phyloP scores from a whole-genome alignment of 768 basidiomycete species.

The Gymnopilus dilepis region DNA sequence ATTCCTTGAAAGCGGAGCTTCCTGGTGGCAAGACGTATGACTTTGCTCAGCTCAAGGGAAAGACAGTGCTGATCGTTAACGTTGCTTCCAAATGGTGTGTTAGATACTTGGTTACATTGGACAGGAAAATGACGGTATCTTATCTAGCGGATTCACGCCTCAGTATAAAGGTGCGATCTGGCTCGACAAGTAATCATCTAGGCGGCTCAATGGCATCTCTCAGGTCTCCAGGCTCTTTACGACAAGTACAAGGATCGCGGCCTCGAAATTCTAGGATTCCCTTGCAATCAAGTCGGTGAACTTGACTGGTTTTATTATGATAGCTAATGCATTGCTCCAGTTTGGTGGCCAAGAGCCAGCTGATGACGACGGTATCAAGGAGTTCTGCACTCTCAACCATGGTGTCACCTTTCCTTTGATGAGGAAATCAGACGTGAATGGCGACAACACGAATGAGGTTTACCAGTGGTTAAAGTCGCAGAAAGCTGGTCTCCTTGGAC shows the following conservation, averaged over 20 bases:
- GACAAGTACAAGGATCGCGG: constrained; percentile 81
- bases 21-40: constrained; percentile 60
- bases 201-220: constrained; percentile 7
- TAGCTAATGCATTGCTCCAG: constrained; percentile 39
- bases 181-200: too few species aligned
- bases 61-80: constrained; percentile 81
- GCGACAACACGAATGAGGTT: constrained; percentile 80
- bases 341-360: constrained; percentile 89
- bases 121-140: not conserved
- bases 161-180: constrained; percentile 65
- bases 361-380: constrained; percentile 72
- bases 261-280: constrained; percentile 87
- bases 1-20: constrained; percentile 69
- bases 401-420: constrained; percentile 91
- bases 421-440: constrained; percentile 95
- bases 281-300: constrained; percentile 77
- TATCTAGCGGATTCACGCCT: constrained; percentile 77
- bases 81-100: constrained; percentile 75
- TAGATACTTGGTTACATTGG: not conserved
- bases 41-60: constrained; percentile 75
- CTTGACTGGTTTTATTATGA: not conserved
- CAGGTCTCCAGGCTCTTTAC: constrained; percentile 80
- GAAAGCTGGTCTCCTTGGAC: constrained; percentile 74
- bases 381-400: constrained; percentile 82
- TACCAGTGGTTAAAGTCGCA: constrained; percentile 85